Percentiles rank a stretch among this genome's conserved stretches.
Conservation (phyloP, 352 stramenopile species). For the Pilasporangium apinafurcum region DNA sequence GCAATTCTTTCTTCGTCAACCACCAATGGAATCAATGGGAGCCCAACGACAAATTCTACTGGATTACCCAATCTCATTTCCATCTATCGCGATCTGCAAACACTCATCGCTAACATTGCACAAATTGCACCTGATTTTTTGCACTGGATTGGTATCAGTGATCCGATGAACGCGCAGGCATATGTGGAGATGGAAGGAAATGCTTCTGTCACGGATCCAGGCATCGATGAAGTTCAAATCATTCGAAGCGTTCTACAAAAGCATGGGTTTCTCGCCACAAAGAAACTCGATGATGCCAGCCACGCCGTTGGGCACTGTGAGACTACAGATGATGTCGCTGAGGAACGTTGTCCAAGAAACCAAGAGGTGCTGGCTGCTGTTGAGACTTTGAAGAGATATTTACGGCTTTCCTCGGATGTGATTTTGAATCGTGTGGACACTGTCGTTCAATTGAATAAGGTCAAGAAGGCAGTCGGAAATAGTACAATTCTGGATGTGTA, state of each 20-base stretch:
- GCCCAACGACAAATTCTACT: slow-evolving; percentile 8
- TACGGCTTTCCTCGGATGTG: slow-evolving; percentile 48
- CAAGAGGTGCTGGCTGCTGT: slow-evolving; percentile 58
- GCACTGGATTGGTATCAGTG: slow-evolving; percentile 56
- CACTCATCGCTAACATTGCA: slow-evolving; percentile 46
- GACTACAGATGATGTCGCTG: slow-evolving; percentile 37
- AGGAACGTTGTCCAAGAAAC: slow-evolving; percentile 38
- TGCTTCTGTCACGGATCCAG: slow-evolving; percentile 65
- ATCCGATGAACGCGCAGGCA: slow-evolving; percentile 46
- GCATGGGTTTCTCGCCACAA: slow-evolving; percentile 64
- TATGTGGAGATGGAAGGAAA: slow-evolving; percentile 75
- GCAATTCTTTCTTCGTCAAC: slow-evolving; percentile 23
- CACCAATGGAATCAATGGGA: slow-evolving; percentile 2
- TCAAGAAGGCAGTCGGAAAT: slow-evolving; percentile 47
- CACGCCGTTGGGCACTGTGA: slow-evolving; percentile 38
- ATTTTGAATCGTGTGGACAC: slow-evolving; percentile 50
- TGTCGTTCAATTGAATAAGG: slow-evolving; percentile 66
- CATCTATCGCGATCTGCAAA: slow-evolving; percentile 60
- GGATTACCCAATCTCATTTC: slow-evolving; percentile 20
- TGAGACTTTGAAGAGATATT: slow-evolving; percentile 63
- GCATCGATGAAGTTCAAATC: slow-evolving; percentile 79
- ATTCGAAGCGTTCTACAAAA: slow-evolving; percentile 80
- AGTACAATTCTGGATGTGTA: slow-evolving; percentile 23
- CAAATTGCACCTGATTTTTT: slow-evolving; percentile 66
- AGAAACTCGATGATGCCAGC: slow-evolving; percentile 51